Evolutionary conservation across 164 flowering plant species (phyloP), one percentile per base, ranked within the genome.

Genomic region (Houttuynia cordata): DNA sequence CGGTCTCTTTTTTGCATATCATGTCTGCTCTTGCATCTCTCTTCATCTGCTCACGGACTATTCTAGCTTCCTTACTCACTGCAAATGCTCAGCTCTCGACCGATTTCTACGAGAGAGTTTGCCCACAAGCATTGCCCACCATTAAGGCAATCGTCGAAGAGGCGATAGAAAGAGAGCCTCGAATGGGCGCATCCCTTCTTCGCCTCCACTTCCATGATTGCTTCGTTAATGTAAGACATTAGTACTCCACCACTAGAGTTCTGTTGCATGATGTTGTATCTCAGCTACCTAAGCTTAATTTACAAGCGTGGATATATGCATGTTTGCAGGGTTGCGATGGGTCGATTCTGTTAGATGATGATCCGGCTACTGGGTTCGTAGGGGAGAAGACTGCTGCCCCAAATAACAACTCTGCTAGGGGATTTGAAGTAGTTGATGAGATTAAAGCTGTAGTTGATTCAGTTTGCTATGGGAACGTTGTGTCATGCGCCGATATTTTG

Each of bases 141-240:
- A 70, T 70, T 40, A 67, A 61, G 57, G 14, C 18, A 5, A 39
- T 73, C 10, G 68, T 73, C 0, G 51, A 57, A 25, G 24, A 56
- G 25, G 76, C 70, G 0, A 49, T 73, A 39, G 17, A 22, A 20
- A 49, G 60, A 0, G 71, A 73, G 64, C 73, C 69, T 22, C 70
- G 73, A 22, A 67, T 70, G 64, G 73, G 76, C 8, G 73, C 76
- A 1, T 67, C 73, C 0, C 53, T 73, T 7, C 70, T 73, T 54
- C 71, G 71, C 9, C 55, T 68, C 18, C 71, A 68, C 47, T 68
- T 68, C 59, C 71, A 62, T 41, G 66, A 68, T 9, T 68, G 71
- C 42, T 71, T 74, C 41, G 72, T 71, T 57, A 60, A 65, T 62
- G 77, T 74, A 62, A 68, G 55, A 24, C 2, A 21, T 8, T 14